Conservation (phyloP, 108 stramenopile species). For the Fistulifera solaris region DNA sequence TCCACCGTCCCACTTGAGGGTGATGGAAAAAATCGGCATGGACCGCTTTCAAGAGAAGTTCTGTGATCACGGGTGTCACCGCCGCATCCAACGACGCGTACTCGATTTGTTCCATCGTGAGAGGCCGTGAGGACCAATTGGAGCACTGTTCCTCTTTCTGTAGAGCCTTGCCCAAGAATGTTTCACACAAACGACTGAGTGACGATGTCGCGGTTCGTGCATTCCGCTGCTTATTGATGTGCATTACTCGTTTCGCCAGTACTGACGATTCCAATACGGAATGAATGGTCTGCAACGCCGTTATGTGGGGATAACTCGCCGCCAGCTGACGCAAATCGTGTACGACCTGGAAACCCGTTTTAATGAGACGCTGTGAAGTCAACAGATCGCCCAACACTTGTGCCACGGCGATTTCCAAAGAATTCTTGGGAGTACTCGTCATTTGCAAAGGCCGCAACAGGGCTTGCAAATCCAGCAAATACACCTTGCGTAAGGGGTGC, state of each 20-base stretch:
- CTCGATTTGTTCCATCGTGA: slow-evolving; percentile 17
- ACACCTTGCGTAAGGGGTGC: slow-evolving; percentile 14
- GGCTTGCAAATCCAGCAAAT: slow-evolving; percentile 23
- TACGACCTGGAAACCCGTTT: slow-evolving; percentile 23
- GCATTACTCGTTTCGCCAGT: slow-evolving; percentile 16
- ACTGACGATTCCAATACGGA: slow-evolving; percentile 17
- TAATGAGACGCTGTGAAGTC: slow-evolving; percentile 12
- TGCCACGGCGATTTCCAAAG: slow-evolving; percentile 8
- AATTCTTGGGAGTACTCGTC: slow-evolving; percentile 12
- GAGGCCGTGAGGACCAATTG: slow-evolving; percentile 27
- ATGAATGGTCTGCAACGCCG: slow-evolving; percentile 22
- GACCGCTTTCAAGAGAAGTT: slow-evolving; percentile 7
- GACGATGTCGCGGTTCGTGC: slow-evolving; percentile 22
- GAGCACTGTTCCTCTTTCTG: slow-evolving; percentile 33
- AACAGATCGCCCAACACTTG: slow-evolving; percentile 9
- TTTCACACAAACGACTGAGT: slow-evolving; percentile 14
- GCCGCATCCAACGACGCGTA: slow-evolving; percentile 46
- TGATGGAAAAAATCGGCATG: background rate
- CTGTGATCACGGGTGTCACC: slow-evolving; percentile 14
- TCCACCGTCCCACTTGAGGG: slow-evolving; percentile 2
- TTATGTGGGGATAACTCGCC: slow-evolving; percentile 25
- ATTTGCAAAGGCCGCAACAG: slow-evolving; percentile 14
- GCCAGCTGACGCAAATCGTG: slow-evolving; percentile 21
- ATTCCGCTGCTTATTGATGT: slow-evolving; percentile 15
- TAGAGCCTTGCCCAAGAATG: slow-evolving; percentile 19